These are phyloP conservation scores for Meira nashicola DNA, from an alignment of 1,284 basidiomycete genomes.

Conservation along the genomic window DNA sequence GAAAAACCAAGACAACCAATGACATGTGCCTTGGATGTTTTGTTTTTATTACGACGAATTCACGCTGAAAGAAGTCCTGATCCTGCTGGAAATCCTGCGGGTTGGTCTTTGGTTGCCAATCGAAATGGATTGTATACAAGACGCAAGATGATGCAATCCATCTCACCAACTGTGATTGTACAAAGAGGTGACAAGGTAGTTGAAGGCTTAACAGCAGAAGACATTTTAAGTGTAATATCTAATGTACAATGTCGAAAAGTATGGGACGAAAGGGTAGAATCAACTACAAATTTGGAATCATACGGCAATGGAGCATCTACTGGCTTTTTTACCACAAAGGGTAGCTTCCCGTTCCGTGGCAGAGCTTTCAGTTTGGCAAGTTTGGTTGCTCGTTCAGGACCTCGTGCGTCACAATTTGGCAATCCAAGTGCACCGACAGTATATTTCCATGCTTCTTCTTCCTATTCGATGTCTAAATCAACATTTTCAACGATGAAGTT, in stretches of 20 bases:
- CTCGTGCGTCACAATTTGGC: conserved; percentile 49
- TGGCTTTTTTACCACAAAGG: conserved; percentile 57
- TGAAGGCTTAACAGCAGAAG: conserved; percentile 88
- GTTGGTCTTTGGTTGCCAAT: conserved; percentile 76
- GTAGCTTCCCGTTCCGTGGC: conserved; percentile 84
- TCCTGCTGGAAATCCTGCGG: conserved; percentile 58
- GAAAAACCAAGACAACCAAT: conserved; percentile 41
- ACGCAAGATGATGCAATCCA: conserved; percentile 68
- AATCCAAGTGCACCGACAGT: conserved; percentile 57
- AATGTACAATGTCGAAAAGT: conserved; percentile 64
- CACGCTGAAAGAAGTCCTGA: conserved; percentile 53
- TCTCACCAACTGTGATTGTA: conserved; percentile 77
- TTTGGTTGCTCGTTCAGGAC: conserved; percentile 62
- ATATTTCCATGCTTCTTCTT: conserved; percentile 54
- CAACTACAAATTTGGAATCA: conserved; percentile 66
- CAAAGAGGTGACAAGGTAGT: conserved; percentile 87
- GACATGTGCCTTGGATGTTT: conserved; percentile 45
- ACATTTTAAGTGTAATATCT: conserved; percentile 66
- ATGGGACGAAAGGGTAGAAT: conserved; percentile 81
- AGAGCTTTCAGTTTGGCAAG: conserved; percentile 78
- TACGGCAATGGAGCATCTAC: conserved; percentile 72
- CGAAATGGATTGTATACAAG: conserved; percentile 72
- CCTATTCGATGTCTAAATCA: conserved; percentile 66
- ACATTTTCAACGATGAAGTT: conserved; percentile 65
- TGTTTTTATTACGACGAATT: conserved; percentile 44